Base-by-base conservation (phyloP, 164 flowering plant species). In the Tetrastigma voinierianum region DNA sequence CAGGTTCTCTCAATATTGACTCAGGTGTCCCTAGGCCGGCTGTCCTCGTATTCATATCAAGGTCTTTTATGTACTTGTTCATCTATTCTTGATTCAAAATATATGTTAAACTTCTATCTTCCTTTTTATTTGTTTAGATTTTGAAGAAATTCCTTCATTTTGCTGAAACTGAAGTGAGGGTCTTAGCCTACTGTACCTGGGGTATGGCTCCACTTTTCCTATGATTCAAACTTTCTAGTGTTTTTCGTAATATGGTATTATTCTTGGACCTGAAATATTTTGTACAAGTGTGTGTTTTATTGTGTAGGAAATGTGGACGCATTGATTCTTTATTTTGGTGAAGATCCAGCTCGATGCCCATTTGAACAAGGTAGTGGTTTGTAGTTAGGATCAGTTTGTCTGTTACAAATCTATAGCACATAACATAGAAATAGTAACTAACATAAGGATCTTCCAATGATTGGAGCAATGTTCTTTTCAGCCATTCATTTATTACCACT, bases 251-350 rank as follows among this genome's bases (percentile, higher is more conserved):
- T 14, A 23, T 44, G 15, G 21, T 12, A 49, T 49, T 49, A 16
- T 49, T 49, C 52, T 67, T 67, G 0, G 0, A 24, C 25, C 32
- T 61, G 43, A 61, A 56, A 51, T 45, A 14, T 61, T 59, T 61
- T 18, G 40, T 4, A 4, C 7, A 32, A n/a, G n/a, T 49, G 51
- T 32, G 48, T 25, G 12, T n/a, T 67, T 62, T 67, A 24, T 82
- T 91, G 98, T 97, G 98, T 63, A 84, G 86, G 79, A 88, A 88
- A 81, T 75, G 97, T 84, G 61, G 98, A 94, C 74, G 88, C 91
- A 10, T 71, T 90, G 71, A 86, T 85, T 61, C 79, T 84, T 64
- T 94, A 94, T 75, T 91, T 94, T 72, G 98, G 98, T 55, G 98
- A 94, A 77, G 98, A 94, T 78, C 97, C 97, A 52, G 74, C 90